Evolutionary conservation across 768 basidiomycete species (phyloP), one percentile per base, ranked within the genome.

Genomic region (Naganishia friedmannii): DNA sequence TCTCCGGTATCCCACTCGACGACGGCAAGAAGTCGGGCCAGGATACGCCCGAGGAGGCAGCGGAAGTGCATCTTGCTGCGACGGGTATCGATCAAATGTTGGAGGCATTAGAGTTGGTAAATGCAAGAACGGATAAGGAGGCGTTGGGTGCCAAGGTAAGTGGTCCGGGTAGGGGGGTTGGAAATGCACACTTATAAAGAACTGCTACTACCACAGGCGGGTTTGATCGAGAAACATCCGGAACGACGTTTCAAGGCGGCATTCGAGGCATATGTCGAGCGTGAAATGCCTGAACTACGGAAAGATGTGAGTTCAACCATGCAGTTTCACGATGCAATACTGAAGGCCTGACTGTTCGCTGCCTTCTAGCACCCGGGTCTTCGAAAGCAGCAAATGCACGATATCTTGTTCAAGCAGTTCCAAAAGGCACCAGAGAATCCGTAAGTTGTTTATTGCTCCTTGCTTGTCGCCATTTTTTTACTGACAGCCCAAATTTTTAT

Each of bases 361-460:
- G 73, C 93, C 29, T 39, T 23, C 9, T 42, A 63, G 89, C 91
- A 91, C 78, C 93, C 93, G 57, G 94, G 94, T 7, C 83, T 96
- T 72, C 88, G 94, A 70, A 80, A 94, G 75, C 89, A 94, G 76
- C 94, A 97, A 80, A 94, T 95, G 81, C 89, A 92, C 87, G 93
- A 97, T 70, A 82, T 93, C 58, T 82, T 96, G 57, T 89, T 87
- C 86, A 96, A 95, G 82, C 88, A 92, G 80, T 97, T 97, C 87
- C 91, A 96, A 81, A 97, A 96, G 81, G 89, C 91, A 1, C 91
- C 93, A 0, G 93, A 96, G 72, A 96, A 96, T 81, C 91, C 93
- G 93, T 94, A 82, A 77, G 89, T 81, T 42, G 17, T 48, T 31
- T 12, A 9, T 48, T 45, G 26, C 23, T 3, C 10, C 29, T 26